These are phyloP conservation scores for Botrytis byssoidea DNA, from an alignment of 2,329 filamentous ascomycete genomes.

Conservation along the genomic window DNA sequence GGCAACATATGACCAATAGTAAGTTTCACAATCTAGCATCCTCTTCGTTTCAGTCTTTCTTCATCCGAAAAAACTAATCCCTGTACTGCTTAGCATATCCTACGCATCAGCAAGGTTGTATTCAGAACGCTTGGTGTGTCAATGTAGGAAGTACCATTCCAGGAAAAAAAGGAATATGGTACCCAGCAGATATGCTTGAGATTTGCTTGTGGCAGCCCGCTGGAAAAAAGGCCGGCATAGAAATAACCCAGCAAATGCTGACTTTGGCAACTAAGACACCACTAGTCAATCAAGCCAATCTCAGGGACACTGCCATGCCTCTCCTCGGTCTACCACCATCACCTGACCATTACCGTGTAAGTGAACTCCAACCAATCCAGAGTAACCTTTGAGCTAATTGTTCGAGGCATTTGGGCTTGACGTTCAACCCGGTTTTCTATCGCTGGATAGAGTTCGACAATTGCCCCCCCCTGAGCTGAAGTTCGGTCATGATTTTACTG, in stretches of 20 bases:
- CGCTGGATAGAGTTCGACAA: no score
- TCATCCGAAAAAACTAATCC: no score
- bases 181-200: slow-evolving; percentile 18
- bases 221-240: neutral
- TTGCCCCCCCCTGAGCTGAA: no score
- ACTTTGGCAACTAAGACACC: neutral
- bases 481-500: no score
- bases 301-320: neutral
- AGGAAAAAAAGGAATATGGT: slow-evolving; percentile 9
- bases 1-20: neutral
- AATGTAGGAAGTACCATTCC: neutral
- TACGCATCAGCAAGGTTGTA: neutral
- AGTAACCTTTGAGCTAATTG: no score
- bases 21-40: neutral
- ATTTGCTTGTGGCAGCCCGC: slow-evolving; percentile 23
- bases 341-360: no score
- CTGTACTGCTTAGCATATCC: no score
- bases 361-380: no score
- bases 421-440: no score
- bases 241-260: neutral
- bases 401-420: no score
- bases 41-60: no score
- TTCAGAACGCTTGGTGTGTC: neutral
- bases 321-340: no score
- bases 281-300: neutral